A percentile compares a stretch with the other conserved stretches of the same genome.
phyloP scores from a whole-genome alignment of 208 protist genomes.

The Naegleria gruberi region DNA sequence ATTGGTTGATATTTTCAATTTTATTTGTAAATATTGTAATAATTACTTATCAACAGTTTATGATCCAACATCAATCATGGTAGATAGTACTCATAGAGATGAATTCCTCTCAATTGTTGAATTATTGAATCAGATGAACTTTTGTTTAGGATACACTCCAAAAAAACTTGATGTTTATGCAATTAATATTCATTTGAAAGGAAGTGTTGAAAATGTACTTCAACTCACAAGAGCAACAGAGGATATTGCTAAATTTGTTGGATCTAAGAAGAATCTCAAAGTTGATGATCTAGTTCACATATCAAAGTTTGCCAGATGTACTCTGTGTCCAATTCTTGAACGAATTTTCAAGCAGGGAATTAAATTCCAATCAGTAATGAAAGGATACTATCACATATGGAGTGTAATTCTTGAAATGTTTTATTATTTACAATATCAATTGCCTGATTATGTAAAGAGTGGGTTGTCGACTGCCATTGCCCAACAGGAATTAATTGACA shows the following conservation, averaged over 20 bases:
- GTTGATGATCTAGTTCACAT: not conserved
- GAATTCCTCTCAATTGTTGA: not conserved
- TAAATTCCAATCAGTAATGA: not conserved
- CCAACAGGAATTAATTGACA: not conserved
- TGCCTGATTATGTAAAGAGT: not conserved
- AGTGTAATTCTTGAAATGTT: not conserved
- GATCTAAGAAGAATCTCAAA: not conserved
- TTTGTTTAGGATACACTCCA: not conserved
- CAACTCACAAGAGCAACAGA: not conserved
- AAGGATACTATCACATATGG: not conserved
- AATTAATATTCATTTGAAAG: not conserved
- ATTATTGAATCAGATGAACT: not conserved
- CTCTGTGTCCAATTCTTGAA: not conserved
- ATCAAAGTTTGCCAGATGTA: not conserved
- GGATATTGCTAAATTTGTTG: not conserved
- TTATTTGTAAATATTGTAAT: not conserved
- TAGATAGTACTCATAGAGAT: not conserved
- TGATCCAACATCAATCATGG: not conserved
- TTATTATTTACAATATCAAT: not conserved
- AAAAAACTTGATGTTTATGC: not conserved
- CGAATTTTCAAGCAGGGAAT: not conserved
- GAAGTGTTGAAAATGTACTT: not conserved
- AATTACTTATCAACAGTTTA: not conserved
- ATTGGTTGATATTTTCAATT: not conserved
- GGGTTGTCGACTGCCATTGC: not conserved